Base-by-base conservation (phyloP, 139 green algal species). In the Cymbomonas tetramitiformis region DNA sequence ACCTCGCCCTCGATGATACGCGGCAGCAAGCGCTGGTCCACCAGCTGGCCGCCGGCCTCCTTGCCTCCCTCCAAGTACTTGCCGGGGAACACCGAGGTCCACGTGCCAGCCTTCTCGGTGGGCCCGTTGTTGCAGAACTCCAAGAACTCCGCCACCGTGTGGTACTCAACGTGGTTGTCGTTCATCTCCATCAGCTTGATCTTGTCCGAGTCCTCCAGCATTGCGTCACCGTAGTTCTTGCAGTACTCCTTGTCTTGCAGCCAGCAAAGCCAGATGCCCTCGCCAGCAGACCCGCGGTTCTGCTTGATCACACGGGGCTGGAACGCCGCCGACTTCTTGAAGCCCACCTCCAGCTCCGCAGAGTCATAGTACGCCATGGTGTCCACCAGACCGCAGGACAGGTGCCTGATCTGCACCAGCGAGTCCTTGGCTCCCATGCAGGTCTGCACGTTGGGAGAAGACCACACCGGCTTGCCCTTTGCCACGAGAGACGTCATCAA, bases 21-120 rank as follows among this genome's bases (percentile, higher is more conserved):
- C 43, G 66, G 66, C 44, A 73, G 32, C 18, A 73, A 64, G 52
- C 62, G 62, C 53, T 73, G 66, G 46, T 73, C 66, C 29, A 73
- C 38, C 24, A 73, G 36, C 21, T n/a, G n/a, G n/a, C n/a, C n/a
- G n/a, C n/a, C n/a, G n/a, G n/a, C n/a, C n/a, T n/a, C n/a, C n/a
- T n/a, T n/a, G n/a, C n/a, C n/a, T n/a, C n/a, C n/a, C 18, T 56
- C 24, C 21, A 68, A 18, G 41, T 68, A 68, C 29, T 65, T 56
- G 30, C 48, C 48, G 48, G 26, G 25, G 3, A 38, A 56, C n/a
- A 49, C 39, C 1, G 25, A 39, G 6, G n/a, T 30, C 26, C 59
- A 56, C 15, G 25, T 41, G 1, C 28, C 48, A 9, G 50, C 38
- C 34, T 38, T 25, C n/a, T 36, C 0, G n/a, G n/a, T n/a, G n/a